Evolutionary conservation across 768 basidiomycete species (phyloP).

Genomic region (Mycena indigotica): DNA sequence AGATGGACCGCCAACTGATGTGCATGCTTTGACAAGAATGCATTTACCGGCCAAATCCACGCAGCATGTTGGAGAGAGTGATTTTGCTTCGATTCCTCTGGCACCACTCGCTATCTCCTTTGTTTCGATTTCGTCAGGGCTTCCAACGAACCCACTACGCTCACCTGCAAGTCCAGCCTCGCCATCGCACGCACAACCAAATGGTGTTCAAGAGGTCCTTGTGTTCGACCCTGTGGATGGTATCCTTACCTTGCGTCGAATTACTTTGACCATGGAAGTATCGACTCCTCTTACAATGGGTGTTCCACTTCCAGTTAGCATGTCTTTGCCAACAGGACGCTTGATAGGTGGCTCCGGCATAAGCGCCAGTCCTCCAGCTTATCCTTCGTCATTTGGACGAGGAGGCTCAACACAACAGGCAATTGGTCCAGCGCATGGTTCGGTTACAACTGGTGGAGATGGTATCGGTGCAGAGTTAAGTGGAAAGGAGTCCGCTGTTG

Average conservation of each 20-base stretch:
- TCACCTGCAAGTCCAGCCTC: conserved; percentile 9
- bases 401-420: conserved; percentile 28
- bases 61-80: not conserved
- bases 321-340: conserved; percentile 58
- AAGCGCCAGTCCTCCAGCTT: conserved; percentile 58
- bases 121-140: conserved; percentile 38
- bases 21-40: conserved; percentile 60
- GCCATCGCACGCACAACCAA: conserved; percentile 13
- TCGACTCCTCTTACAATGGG: conserved; percentile 25
- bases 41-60: conserved; percentile 25
- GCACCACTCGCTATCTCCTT: conserved; percentile 68
- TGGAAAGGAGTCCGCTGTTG: conserved; percentile 46
- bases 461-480: conserved; percentile 34
- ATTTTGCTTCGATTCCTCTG: conserved; percentile 38
- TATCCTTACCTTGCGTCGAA: conserved; percentile 54
- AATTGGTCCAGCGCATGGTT: conserved; percentile 5
- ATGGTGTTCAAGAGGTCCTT: conserved; percentile 65
- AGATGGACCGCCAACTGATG: conserved; percentile 41
- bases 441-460: not conserved
- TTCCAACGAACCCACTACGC: conserved; percentile 42
- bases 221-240: conserved; percentile 66
- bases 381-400: conserved; percentile 48
- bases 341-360: conserved; percentile 38
- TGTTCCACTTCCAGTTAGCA: conserved; percentile 38
- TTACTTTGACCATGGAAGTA: conserved; percentile 45